Base-by-base conservation (phyloP, 495 filamentous ascomycete genomes). In the Neurospora hispaniola region DNA sequence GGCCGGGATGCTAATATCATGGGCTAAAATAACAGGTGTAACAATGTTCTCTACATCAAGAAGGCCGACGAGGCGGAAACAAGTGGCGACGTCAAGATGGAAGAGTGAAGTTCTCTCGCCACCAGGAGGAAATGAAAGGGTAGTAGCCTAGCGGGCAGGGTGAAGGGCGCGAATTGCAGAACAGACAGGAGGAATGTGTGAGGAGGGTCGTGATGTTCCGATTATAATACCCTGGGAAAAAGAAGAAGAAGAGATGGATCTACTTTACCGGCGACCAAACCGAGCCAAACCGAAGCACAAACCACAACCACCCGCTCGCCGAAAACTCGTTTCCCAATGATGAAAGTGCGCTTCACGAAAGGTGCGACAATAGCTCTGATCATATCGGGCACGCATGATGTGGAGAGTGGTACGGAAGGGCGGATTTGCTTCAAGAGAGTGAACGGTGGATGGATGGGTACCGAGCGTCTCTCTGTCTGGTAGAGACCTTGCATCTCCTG, bases 21-120 rank as follows among this genome's bases (percentile, higher is more conserved):
- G 42, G 31, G 38, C 18, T n/a, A 23, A 12, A 42, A 42, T 39
- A 42, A 31, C 38, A 76, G 79, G 59, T 79, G 79, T 73, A 82
- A 99, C 81, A 99, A 99, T 77, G 96, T 99, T 40, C 87, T 99
- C 68, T 99, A 93, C 90, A 94, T 99, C 81, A 89, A 90, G 72
- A 86, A 84, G 31, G 87, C 88, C 41, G 89, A 90, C 76, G 86
- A 89, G 80, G 86, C 87, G 46, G 71, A 76, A 78, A 10, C 72
- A 38, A 78, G 83, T 69, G 80, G 77, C 43, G 89, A 92, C 76
- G 83, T 84, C 38, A 85, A 84, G 76, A 92, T 92, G 90, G 85
- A 88, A 42, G 89, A 86, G 72, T n/a, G 27, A 69, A 43, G 3
- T 41, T 44, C 5, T 54, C 5, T 54, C 5, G 16, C 4, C 5